phyloP scores from a whole-genome alignment of 768 basidiomycete genomes.

The Boletus insuetus region DNA sequence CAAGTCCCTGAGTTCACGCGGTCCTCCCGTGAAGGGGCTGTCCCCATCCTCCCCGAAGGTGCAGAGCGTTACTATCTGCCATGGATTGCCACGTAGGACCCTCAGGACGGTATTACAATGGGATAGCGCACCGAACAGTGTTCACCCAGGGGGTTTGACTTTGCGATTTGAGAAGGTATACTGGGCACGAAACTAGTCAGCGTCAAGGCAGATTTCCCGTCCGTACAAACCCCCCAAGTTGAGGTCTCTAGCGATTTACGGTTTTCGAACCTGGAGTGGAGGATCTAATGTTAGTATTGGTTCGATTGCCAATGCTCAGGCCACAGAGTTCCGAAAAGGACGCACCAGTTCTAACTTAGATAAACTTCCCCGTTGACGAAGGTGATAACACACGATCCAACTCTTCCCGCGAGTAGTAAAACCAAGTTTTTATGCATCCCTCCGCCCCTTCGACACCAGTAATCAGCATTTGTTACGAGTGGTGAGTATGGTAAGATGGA shows the following conservation, averaged over 20 bases:
- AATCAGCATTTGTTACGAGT: conserved; percentile 8
- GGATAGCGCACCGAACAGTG: conserved; percentile 19
- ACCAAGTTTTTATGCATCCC: background rate
- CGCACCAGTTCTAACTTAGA: background rate
- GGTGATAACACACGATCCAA: background rate
- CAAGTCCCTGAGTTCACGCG: conserved; percentile 3
- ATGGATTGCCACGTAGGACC: conserved; percentile 9
- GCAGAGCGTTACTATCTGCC: no score
- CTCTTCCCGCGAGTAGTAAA: conserved; percentile 4
- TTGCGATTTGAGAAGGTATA: conserved; percentile 2
- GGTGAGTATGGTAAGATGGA: no score
- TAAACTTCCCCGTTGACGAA: background rate
- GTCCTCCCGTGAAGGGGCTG: no score
- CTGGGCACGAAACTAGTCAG: conserved; percentile 1
- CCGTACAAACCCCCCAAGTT: no score
- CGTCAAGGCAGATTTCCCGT: background rate
- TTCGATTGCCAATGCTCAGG: background rate
- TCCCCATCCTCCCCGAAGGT: no score
- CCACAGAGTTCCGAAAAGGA: background rate
- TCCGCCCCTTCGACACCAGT: conserved; percentile 13
- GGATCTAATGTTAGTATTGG: background rate
- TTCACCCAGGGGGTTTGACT: conserved; percentile 23
- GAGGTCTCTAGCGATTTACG: background rate
- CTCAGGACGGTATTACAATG: background rate
- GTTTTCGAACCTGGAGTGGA: background rate